Evolutionary conservation across 495 filamentous ascomycete genomes (phyloP), one percentile per base, ranked within the genome.

Genomic region (Amorphotheca resinae): DNA sequence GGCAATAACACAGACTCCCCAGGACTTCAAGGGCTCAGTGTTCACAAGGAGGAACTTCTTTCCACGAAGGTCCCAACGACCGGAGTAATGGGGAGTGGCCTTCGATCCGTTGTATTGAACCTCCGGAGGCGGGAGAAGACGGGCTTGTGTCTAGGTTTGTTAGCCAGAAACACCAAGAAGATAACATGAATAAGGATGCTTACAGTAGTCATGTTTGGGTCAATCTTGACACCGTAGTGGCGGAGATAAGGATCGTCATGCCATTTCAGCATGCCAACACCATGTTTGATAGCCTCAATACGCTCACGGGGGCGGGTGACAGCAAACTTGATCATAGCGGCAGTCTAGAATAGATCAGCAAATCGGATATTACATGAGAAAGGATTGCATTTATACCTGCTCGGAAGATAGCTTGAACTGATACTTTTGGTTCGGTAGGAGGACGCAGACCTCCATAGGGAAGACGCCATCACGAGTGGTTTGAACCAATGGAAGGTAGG

Each of bases 301-400:
- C 89, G 84, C 20, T 76, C 52, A 0, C 47, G 32, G 0, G 91
- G 91, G 1, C 74, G 69, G 41, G 69, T 66, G 0, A 73, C 73
- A 1, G 87, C 86, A 58, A 84, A 85, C 56, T 80, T 86, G 62
- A 98, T 93, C 89, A 98, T 95, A 7, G 72, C 54, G 0, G 71
- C 57, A 0, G 87, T 91, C 68, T 71, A 59, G 1, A 34, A 40
- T 22, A 35, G 22, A n/a, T 44, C 15, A 8, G 4, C 2, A 12
- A 26, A 18, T 28, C n/a, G 33, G 6, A 28, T 17, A 39, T 40
- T 9, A 1, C 0, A 32, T 11, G 18, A 28, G 2, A 34, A 8
- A 22, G 12, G 14, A 14, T 9, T 16, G 9, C 5, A 7, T 1
- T 17, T 21, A 36, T 50, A 51, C 52, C 22, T 83, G 77, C 0